A percentile compares a stretch with the other conserved stretches of the same genome.
These are phyloP conservation scores for Schoenoplectus tabernaemontani DNA, from an alignment of 202 grass and related monocot genomes.

Conservation along the genomic window DNA sequence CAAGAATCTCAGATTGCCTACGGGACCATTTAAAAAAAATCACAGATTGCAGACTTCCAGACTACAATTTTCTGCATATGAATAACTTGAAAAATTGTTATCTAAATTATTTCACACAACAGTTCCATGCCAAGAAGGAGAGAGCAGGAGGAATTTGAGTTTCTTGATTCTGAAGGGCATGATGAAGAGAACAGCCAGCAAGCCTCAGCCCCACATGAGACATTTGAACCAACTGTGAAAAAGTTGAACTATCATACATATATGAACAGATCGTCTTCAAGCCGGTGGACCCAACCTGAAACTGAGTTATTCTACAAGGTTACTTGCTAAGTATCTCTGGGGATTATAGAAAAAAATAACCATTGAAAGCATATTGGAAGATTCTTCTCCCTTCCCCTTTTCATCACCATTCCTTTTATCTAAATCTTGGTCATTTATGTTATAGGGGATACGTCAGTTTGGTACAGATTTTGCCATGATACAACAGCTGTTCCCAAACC, in stretches of 20 bases:
- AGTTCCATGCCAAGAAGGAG: constrained; percentile 29
- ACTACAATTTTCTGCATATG: not conserved
- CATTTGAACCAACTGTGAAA: constrained; percentile 21
- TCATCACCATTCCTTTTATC: constrained; percentile 13
- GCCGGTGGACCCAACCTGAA: constrained; percentile 80
- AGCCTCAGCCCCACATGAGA: constrained; percentile 25
- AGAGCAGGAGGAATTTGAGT: constrained; percentile 29
- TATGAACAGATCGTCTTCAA: constrained; percentile 41
- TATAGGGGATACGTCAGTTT: constrained; percentile 84
- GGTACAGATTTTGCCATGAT: constrained; percentile 97
- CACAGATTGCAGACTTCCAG: not conserved
- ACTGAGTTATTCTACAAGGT: constrained; percentile 87
- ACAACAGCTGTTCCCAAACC: constrained; percentile 73
- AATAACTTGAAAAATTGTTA: not conserved
- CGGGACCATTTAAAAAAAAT: not conserved
- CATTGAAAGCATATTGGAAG: not conserved
- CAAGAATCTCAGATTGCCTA: not conserved
- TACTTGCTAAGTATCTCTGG: constrained; percentile 25
- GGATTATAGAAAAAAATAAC: not conserved
- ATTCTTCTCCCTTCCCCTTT: not conserved
- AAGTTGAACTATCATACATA: constrained; percentile 93
- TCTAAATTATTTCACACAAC: constrained; percentile 25
- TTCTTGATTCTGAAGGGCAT: constrained; percentile 30
- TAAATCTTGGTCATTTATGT: constrained; percentile 13
- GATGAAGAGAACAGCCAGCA: constrained; percentile 28